Conservation (phyloP, 2,329 filamentous ascomycete genomes). For the Curvularia hawaiiensis region DNA sequence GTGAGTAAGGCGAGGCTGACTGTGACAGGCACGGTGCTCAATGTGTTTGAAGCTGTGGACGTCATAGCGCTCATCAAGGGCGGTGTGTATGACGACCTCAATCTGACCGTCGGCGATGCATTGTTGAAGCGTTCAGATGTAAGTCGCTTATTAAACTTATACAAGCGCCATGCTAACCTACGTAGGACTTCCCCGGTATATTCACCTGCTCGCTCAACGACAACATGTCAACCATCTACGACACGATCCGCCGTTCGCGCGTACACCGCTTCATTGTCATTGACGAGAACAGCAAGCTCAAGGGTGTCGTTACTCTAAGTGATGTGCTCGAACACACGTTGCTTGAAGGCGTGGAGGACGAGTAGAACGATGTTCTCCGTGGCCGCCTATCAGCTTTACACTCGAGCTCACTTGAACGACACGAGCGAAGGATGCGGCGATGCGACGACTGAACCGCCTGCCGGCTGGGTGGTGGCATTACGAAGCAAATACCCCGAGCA, state of each 20-base stretch:
- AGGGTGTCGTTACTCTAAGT: constrained; percentile 89
- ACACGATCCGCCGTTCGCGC: constrained; percentile 92
- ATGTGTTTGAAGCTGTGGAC: constrained; percentile 97
- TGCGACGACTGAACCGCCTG: constrained; percentile 7
- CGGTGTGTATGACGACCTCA: constrained; percentile 88
- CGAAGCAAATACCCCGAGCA: not conserved
- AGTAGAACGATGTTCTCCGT: constrained; percentile 21
- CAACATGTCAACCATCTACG: constrained; percentile 92
- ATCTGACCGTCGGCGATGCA: constrained; percentile 84
- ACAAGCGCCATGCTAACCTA: constrained; percentile 21
- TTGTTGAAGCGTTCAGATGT: constrained; percentile 82
- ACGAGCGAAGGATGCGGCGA: constrained; percentile 4
- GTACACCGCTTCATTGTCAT: constrained; percentile 94
- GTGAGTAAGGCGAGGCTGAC: constrained; percentile 8
- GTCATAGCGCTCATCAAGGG: constrained; percentile 96
- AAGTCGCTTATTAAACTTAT: constrained; percentile 30
- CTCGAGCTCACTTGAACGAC: constrained; percentile 1
- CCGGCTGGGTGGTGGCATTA: not conserved
- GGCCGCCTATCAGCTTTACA: constrained; percentile 9
- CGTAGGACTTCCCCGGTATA: constrained; percentile 89
- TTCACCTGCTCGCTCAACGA: constrained; percentile 95
- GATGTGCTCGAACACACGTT: constrained; percentile 97
- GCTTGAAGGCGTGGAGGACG: constrained; percentile 71
- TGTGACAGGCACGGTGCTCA: constrained; percentile 70
- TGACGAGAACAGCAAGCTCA: constrained; percentile 84